Evolutionary conservation across 305 asterid genomes (phyloP), one percentile per base, ranked within the genome.

Genomic region (Fraxinus ornus): DNA sequence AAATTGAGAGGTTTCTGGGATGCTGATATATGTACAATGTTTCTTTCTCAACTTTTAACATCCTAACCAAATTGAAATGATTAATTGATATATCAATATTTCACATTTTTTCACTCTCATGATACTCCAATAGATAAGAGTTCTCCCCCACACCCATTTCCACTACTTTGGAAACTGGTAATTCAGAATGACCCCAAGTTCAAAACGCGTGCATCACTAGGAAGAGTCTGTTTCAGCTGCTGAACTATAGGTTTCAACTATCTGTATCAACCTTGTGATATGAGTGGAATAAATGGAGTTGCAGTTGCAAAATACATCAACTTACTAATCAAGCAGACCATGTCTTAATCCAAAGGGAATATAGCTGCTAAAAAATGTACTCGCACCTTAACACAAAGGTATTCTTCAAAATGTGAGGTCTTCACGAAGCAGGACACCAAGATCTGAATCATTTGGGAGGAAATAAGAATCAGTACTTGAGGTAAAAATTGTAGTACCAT

Each of bases 401-500:
- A 96, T 82, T 96, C 99, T 89, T 94, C 98, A 79, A 89, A 90
- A 85, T 87, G 98, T 30, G 99, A 93, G 64, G 99, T 96, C 96
- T 96, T 96, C 93, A 96, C 99, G 55, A 96, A 96, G 92, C 99
- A 96, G 80, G 99, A 96, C 49, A 95, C 85, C 89, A 95, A 37
- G 41, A 95, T 94, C 99, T 95, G 99, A 85, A 83, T 8, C 52
- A 81, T 71, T 66, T 78, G 37, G 82, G 77, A 84, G 83, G 62
- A 13, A 44, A 85, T 82, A 72, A 88, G 86, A 83, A 60, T 47
- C 60, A 78, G 32, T 49, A 80, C 36, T 78, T 68, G 37, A 79
- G 78, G 55, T n/a, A 83, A 77, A 72, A 35, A 10, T 39, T 10
- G 26, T 4, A 71, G 71, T 13, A 64, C 80, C 55, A 39, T 32